These are phyloP conservation scores for Arabidopsis lyrata DNA, from an alignment of 441 rosid species.

Conservation along the genomic window DNA sequence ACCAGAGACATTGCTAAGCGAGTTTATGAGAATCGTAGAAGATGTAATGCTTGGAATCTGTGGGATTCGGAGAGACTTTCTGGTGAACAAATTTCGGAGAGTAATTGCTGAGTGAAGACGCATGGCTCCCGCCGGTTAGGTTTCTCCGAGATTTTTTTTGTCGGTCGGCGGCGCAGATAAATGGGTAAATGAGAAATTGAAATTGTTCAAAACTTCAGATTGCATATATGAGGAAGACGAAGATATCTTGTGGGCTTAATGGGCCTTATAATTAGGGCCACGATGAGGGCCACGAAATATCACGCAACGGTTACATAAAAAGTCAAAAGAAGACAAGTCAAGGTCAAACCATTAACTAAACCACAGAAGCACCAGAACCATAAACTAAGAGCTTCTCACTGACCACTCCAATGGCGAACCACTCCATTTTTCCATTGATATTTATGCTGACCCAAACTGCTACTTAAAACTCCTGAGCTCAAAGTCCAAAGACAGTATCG, in stretches of 20 bases:
- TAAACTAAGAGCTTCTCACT: slow-evolving; percentile 22
- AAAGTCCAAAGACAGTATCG: background rate
- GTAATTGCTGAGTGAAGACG: slow-evolving; percentile 50
- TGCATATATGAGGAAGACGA: background rate
- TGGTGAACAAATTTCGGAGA: slow-evolving; percentile 48
- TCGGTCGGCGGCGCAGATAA: slow-evolving; percentile 29
- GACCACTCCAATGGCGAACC: slow-evolving; percentile 42
- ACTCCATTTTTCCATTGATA: slow-evolving; percentile 48
- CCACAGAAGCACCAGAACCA: slow-evolving; percentile 43
- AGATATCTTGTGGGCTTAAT: background rate
- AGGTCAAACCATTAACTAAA: slow-evolving; percentile 49
- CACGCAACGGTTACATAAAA: background rate
- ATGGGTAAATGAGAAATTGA: background rate
- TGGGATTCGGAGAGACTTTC: slow-evolving; percentile 42
- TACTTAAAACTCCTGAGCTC: slow-evolving; percentile 36
- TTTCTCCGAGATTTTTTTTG: slow-evolving; percentile 21
- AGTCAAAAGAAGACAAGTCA: background rate
- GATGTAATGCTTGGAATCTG: slow-evolving; percentile 39
- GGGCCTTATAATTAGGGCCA: slow-evolving; percentile 18
- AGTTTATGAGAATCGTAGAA: slow-evolving; percentile 13
- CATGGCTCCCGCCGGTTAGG: slow-evolving; percentile 52
- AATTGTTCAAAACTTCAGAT: background rate
- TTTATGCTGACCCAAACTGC: background rate
- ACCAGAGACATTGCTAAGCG: slow-evolving; percentile 28
- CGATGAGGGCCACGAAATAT: background rate